Percentiles rank a stretch among this genome's conserved stretches.
These are phyloP conservation scores for Backusella westeae DNA, from an alignment of 192 early-diverging fungal species.

Conservation along the genomic window DNA sequence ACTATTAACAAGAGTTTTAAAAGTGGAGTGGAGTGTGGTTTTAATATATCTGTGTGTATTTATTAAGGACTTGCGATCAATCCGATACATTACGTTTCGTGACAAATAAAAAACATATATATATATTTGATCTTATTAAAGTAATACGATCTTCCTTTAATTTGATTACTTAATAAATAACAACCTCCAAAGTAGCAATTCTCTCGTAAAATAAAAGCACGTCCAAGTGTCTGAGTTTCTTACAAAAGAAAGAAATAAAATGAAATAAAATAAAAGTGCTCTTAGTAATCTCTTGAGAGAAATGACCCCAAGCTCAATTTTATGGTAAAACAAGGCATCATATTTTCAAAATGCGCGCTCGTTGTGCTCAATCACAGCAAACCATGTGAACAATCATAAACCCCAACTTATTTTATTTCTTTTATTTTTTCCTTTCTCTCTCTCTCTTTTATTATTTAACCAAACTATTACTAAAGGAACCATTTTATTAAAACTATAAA, in stretches of 20 bases:
- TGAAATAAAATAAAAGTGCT: background rate
- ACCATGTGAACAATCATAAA: slow-evolving; percentile 4
- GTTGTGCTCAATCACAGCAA: background rate
- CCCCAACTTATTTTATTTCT: background rate
- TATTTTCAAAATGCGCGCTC: slow-evolving; percentile 1
- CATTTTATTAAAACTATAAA: background rate
- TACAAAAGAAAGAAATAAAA: background rate
- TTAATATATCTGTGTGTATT: background rate
- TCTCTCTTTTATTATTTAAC: background rate
- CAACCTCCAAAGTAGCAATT: background rate
- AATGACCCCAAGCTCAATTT: too few species aligned
- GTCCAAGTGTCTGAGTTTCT: background rate
- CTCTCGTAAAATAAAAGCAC: background rate
- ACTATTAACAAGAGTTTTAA: slow-evolving; percentile 9
- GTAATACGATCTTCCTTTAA: too few species aligned
- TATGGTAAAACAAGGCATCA: background rate
- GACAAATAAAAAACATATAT: background rate
- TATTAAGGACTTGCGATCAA: too few species aligned
- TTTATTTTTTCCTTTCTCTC: background rate
- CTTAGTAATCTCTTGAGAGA: background rate
- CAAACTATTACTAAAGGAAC: background rate
- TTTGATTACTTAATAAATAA: background rate
- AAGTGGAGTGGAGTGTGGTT: background rate
- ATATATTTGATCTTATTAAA: too few species aligned
- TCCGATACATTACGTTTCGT: background rate